Evolutionary conservation across 257 asterid species (phyloP).

Genomic region (Penstemon davidsonii): DNA sequence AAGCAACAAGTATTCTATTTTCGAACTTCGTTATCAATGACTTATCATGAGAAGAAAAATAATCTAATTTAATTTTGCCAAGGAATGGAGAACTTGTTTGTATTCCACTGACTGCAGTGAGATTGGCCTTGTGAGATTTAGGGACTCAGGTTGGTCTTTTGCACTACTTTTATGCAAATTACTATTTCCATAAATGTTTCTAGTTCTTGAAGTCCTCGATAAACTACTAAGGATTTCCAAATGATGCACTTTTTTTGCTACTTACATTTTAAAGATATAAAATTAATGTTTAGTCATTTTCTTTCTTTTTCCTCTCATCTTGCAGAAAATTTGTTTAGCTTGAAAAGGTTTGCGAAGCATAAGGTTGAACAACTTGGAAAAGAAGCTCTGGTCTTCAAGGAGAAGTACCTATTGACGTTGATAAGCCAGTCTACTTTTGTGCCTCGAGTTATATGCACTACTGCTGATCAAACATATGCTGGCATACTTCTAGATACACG

Average conservation of each 20-base stretch:
- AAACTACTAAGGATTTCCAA: neutral
- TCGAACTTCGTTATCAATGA: slow-evolving; percentile 13
- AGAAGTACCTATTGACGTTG: slow-evolving; percentile 62
- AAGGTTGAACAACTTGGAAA: slow-evolving; percentile 75
- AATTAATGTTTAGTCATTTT: slow-evolving; percentile 7
- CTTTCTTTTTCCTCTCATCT: slow-evolving; percentile 13
- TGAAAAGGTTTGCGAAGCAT: slow-evolving; percentile 85
- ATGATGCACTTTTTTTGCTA: slow-evolving; percentile 1
- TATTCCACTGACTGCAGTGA: slow-evolving; percentile 86
- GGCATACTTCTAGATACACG: slow-evolving; percentile 71
- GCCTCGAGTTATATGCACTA: slow-evolving; percentile 80
- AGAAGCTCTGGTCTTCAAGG: slow-evolving; percentile 69
- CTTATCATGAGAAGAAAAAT: slow-evolving; percentile 19
- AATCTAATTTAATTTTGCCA: slow-evolving; percentile 24
- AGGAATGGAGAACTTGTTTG: slow-evolving; percentile 78
- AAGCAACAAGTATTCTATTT: slow-evolving; percentile 30
- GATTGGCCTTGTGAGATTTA: slow-evolving; percentile 70
- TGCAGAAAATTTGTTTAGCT: slow-evolving; percentile 74
- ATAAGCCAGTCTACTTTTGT: slow-evolving; percentile 53
- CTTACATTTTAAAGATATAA: slow-evolving; percentile 1
- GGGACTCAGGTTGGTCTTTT: slow-evolving; percentile 63
- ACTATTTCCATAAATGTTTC: neutral
- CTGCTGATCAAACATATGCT: slow-evolving; percentile 71
- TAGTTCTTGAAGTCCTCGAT: neutral
- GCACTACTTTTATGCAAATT: slow-evolving; percentile 4